Evolutionary conservation across 2,329 filamentous ascomycete genomes (phyloP), one percentile per base, ranked within the genome.

Genomic region (Pestalotiopsis sp.): DNA sequence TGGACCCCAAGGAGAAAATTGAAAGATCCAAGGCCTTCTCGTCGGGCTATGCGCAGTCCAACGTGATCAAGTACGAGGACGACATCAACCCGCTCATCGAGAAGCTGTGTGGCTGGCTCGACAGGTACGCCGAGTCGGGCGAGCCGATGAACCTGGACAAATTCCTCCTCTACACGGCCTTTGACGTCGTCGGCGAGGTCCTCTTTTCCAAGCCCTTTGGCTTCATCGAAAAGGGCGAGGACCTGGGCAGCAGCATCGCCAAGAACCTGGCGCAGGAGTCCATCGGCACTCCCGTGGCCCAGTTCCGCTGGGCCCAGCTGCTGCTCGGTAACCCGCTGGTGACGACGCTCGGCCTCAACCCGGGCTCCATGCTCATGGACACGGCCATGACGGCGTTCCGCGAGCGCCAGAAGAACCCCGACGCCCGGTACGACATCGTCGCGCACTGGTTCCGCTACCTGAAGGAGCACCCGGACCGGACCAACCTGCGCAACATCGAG

Each of bases 141-240:
- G 45, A 67, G 13, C 64, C 64, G 13, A 69, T 72, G 65, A 41
- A 68, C 14, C 65, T 72, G 9, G 71, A 65, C 63, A 67, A 65
- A 12, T 71, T 62, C 41, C 59, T 69, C 12, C 62, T 57, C 13
- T 71, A 68, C 58, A 75, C 71, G 58, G 72, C 74, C 12, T 76
- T 76, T 61, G 74, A 78, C 69, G 72, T 78, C n/a, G 70, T 77
- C 20, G 76, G 77, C 12, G 76, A 79, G 62, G 70, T 75, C 38
- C 69, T 76, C 23, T 79, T 78, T 64, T 77, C 75, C n/a, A 75
- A 74, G 65, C 70, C 71, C 49, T 76, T 79, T 41, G 77, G 77
- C 38, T 79, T 79, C 67, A 68, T 79, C 14, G 72, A 76, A 20
- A 69, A 72, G 17, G 77, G 73, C 9, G 67, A 68, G 58, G 78